Evolutionary conservation across 306 rosid genomes (phyloP), one percentile per base, ranked within the genome.

Genomic region (Sindora glabra): DNA sequence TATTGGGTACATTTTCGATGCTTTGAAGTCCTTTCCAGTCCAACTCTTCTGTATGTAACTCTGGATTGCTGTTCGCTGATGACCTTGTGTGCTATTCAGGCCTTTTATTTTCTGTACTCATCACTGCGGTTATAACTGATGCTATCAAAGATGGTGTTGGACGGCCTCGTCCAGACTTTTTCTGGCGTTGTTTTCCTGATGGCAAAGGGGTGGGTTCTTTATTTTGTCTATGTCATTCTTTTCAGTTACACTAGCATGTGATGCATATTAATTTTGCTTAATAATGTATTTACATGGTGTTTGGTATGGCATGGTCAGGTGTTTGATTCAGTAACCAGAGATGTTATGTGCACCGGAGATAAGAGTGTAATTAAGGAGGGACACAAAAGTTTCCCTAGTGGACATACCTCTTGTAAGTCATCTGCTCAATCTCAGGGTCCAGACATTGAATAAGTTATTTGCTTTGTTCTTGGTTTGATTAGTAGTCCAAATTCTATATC

Each of bases 361-460:
- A 65, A 23, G 6, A 69, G 83, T 68, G 97, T 52, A 56, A 77
- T 92, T 41, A 89, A 65, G 72, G 99, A 92, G 84, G 96, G 99
- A 44, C 89, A 92, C 70, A 92, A 89, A 77, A 92, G 97, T 72
- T 92, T 92, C 56, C 99, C 99, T 19, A 92, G 99, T 33, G 99
- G 95, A 8, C 99, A 92, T 53, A 76, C 97, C 58, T 84, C 99
- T 59, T 80, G 99, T 92, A 77, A 78, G 92, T n/a, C n/a, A n/a
- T n/a, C 38, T 68, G 29, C 68, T 45, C n/a, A 54, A n/a, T n/a
- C n/a, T n/a, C n/a, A n/a, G n/a, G n/a, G n/a, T n/a, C n/a, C n/a
- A n/a, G n/a, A n/a, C n/a, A n/a, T n/a, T n/a, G n/a, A n/a, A n/a
- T n/a, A n/a, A n/a, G n/a, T 41, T 65, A 56, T 40, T 34, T 58